A percentile compares a stretch with the other conserved stretches of the same genome.
Evolutionary conservation across 192 early-diverging fungal species (phyloP).

Genomic region (Kappamyces sp.): DNA sequence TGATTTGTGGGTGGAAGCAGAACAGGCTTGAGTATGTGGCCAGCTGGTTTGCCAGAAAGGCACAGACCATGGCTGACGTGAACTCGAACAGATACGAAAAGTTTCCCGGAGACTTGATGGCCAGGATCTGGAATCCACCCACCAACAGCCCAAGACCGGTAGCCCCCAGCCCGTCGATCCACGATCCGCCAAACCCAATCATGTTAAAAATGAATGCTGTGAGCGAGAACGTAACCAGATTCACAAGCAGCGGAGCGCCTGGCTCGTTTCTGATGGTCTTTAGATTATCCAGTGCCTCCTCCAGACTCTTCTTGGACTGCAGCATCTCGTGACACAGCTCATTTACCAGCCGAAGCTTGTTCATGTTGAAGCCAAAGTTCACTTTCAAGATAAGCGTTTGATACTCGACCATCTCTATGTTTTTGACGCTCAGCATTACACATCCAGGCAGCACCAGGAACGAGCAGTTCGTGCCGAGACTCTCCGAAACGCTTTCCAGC

Average conservation of each 20-base stretch:
- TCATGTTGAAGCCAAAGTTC: conserved; percentile 35
- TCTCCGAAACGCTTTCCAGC: conserved; percentile 30
- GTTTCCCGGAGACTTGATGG: conserved; percentile 14
- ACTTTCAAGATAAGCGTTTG: conserved; percentile 35
- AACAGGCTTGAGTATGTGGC: neutral
- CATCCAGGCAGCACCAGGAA: conserved; percentile 34
- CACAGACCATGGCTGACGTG: conserved; percentile 22
- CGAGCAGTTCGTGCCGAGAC: conserved; percentile 25
- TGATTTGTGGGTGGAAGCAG: conserved; percentile 20
- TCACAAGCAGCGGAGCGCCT: conserved; percentile 11
- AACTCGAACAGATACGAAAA: conserved; percentile 39
- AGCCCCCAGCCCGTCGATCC: conserved; percentile 32
- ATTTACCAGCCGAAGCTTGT: conserved; percentile 41
- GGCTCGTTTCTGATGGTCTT: conserved; percentile 22
- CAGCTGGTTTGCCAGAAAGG: conserved; percentile 22
- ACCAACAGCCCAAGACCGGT: conserved; percentile 30
- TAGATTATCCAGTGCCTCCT: conserved; percentile 27
- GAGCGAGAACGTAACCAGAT: conserved; percentile 30
- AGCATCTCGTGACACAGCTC: conserved; percentile 31
- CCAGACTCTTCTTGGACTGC: conserved; percentile 21
- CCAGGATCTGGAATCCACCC: conserved; percentile 16
- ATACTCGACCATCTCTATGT: conserved; percentile 29
- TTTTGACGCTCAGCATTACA: conserved; percentile 12
- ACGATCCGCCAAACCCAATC: conserved; percentile 30
- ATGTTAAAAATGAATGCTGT: conserved; percentile 25